Base-by-base conservation (phyloP, 345 rosid genomes). In the Limnanthes douglasii region DNA sequence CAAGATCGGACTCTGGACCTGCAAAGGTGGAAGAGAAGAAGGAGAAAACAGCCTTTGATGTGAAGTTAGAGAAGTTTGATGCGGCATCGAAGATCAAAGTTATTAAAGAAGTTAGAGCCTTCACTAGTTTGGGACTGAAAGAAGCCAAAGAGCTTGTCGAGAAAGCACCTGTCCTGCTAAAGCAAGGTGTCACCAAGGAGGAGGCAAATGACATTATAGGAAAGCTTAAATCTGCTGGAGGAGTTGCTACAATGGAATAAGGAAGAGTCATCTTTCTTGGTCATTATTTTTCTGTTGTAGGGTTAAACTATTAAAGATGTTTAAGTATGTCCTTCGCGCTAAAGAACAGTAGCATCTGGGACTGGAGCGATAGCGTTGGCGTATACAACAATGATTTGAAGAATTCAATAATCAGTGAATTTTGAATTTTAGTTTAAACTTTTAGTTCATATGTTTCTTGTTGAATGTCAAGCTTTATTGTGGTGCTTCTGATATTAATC, bases 81-180 rank as follows among this genome's bases (percentile, higher is more conserved):
- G 26, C 53, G 4, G 13, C 53, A 20, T 14, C 48, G 4, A 58
- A 58, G 54, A 36, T 58, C 39, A 58, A 58, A 17, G 53, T 58
- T 29, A 51, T 58, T 2, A 58, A 58, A 45, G 64, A 58, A 41
- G 44, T 58, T 34, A 51, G 64, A 41, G 15, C 53, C 1, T 58
- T 58, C 33, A 58, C 64, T 3, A 46, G 27, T 19, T 58, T 58
- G 45, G 58, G 57, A 18, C 35, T 58, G n/a, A 58, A 51, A 14
- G 64, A 58, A 22, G 58, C 64, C 0, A 58, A 58, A 29, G 64
- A 51, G 48, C 53, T 58, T 15, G 64, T 58, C 26, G 64, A 58
- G 53, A 51, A 58, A 41, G 58, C 13, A 5, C 53, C 64, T 0
- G 21, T 34, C 1, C 29, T 58, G 44, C 39, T 58, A 8, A 51